Evolutionary conservation across 352 stramenopile genomes (phyloP), one percentile per base, ranked within the genome.

Genomic region (Phytophthora parvispora): DNA sequence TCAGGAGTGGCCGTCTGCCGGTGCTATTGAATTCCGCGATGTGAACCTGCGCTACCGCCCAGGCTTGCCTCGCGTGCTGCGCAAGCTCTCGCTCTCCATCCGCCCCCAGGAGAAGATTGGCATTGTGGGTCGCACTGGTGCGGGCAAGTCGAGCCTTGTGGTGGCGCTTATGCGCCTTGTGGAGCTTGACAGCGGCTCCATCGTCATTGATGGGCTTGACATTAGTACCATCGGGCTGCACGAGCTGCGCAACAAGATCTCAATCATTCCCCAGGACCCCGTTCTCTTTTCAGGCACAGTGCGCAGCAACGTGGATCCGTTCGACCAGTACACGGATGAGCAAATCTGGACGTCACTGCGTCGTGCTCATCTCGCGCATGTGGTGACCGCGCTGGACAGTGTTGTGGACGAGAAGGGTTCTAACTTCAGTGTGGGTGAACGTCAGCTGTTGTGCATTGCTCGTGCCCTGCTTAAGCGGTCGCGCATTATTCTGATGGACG

Each of bases 401-500:
- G 79, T 67, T 29, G 74, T 91, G 54, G 81, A 86, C 29, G 97
- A 99, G 63, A 96, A 96, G 31, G 98, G 98, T 36, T 79, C 61
- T 10, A 99, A 99, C 75, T 98, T 99, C 43, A 97, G 78, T 61
- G 93, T 99, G 27, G 98, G 98, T 6, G 94, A 99, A 71, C 81
- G 97, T 12, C 97, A 99, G 75, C 68, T 99, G 31, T 63, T 99
- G 8, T 99, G 96, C 64, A 93, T 99, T 59, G 97, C 93, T 45
- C 83, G 98, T 48, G 97, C 98, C 16, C 72, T 99, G 50, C 78
- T 99, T 3, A 89, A 91, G 36, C 86, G 96, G 25, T 96, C 93
- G 51, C 69, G 74, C 13, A 97, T 99, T 32, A 88, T 99, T 34
- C 73, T 99, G 3, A 98, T 99, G 87, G 98, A 99, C 65, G 98